These are phyloP conservation scores for Ceratocystis alfenasii DNA, from an alignment of 2,329 filamentous ascomycete genomes.

Conservation along the genomic window DNA sequence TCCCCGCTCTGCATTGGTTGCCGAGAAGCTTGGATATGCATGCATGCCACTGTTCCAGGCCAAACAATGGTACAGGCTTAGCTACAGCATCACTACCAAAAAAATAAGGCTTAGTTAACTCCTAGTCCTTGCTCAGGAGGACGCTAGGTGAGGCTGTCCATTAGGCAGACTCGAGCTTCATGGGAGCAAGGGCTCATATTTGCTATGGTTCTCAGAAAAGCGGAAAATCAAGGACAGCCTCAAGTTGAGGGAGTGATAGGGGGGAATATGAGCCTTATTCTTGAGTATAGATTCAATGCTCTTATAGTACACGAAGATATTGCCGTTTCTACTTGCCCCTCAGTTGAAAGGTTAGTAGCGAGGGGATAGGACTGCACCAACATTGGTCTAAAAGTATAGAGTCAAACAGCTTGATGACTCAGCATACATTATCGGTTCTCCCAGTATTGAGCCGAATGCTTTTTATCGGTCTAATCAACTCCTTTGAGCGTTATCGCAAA, in stretches of 20 bases:
- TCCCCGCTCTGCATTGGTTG: background rate
- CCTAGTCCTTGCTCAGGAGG: background rate
- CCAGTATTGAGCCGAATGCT: constrained; percentile 18
- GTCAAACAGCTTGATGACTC: constrained; percentile 6
- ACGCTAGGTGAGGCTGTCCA: background rate
- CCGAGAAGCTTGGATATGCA: background rate
- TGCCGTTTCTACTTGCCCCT: too few relatives aligned
- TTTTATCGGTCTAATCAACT: constrained; percentile 14
- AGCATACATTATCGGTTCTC: constrained; percentile 21
- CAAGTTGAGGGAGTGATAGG: too few relatives aligned
- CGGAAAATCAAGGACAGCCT: too few relatives aligned
- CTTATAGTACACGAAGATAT: too few relatives aligned
- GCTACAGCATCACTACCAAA: background rate
- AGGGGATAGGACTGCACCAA: too few relatives aligned
- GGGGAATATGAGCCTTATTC: too few relatives aligned
- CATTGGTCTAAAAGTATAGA: background rate
- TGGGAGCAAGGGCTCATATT: too few relatives aligned
- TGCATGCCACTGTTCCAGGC: too few relatives aligned
- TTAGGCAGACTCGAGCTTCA: background rate
- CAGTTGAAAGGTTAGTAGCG: too few relatives aligned
- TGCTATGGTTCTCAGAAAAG: too few relatives aligned
- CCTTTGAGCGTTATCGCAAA: constrained; percentile 19
- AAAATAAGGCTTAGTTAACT: background rate
- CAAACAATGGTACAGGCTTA: too few relatives aligned
- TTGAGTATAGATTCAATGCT: too few relatives aligned